Evolutionary conservation across 169 alveolate species (phyloP).

Genomic region (Cryptosporidium felis): DNA sequence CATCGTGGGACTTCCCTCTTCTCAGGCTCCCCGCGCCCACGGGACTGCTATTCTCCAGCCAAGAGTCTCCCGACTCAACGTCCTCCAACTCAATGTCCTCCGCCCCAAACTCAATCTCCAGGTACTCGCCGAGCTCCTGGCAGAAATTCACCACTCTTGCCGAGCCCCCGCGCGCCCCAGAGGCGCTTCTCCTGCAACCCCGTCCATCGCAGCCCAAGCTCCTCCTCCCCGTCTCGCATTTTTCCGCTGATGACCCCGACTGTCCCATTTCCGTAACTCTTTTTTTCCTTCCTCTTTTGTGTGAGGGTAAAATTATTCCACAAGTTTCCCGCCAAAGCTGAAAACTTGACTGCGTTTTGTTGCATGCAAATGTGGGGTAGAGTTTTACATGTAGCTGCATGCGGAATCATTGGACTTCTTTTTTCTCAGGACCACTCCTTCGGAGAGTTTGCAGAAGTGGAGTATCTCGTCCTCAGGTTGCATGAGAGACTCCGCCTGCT

Average conservation of each 20-base stretch:
- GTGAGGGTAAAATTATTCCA: constrained; percentile 44
- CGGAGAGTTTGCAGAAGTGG: constrained; percentile 45
- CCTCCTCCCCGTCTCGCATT: not conserved
- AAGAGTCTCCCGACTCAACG: not conserved
- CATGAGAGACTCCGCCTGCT: not conserved
- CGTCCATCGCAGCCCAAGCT: not conserved
- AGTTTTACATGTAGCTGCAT: constrained; percentile 59
- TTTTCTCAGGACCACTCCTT: constrained; percentile 30
- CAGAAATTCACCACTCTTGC: constrained; percentile 39
- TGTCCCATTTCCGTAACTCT: constrained; percentile 29
- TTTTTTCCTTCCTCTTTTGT: not conserved
- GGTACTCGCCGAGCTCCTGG: constrained; percentile 15
- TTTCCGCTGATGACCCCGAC: constrained; percentile 10
- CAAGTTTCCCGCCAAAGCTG: constrained; percentile 54
- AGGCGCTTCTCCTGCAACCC: not conserved
- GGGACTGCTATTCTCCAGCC: not conserved
- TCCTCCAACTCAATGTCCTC: not conserved
- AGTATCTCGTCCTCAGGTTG: constrained; percentile 67
- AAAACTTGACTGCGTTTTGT: not conserved
- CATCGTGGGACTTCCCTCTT: constrained; percentile 63
- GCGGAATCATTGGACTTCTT: not conserved
- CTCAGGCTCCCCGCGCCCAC: not conserved
- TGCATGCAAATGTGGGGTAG: constrained; percentile 39
- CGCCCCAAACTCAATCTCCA: constrained; percentile 26
- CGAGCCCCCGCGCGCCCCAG: not conserved